These are phyloP conservation scores for Psilocybe subaeruginosa DNA, from an alignment of 768 basidiomycete species.

Conservation along the genomic window DNA sequence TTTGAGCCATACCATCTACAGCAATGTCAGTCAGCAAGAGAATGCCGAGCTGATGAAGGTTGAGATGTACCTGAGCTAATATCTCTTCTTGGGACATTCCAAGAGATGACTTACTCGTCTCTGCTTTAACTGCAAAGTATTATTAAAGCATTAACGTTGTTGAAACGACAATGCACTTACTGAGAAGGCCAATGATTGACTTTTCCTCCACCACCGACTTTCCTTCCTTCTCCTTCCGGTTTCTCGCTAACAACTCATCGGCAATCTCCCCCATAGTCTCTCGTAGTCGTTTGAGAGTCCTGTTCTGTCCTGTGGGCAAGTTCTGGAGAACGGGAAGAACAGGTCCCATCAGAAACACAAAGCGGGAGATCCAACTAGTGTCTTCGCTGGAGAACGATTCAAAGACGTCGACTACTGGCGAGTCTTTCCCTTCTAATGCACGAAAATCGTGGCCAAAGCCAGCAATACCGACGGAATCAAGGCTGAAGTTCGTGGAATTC, in stretches of 20 bases:
- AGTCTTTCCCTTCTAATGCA: constrained; percentile 48
- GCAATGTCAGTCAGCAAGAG: neutral
- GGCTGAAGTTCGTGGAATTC: constrained; percentile 28
- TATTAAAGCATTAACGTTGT: neutral
- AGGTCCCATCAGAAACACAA: constrained; percentile 38
- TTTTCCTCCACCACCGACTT: constrained; percentile 33
- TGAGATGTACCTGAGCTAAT: constrained; percentile 34
- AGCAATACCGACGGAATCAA: constrained; percentile 61
- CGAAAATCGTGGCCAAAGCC: constrained; percentile 64
- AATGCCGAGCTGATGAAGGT: neutral
- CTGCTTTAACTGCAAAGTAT: constrained; percentile 34
- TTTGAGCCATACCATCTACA: constrained; percentile 18
- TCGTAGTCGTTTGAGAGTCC: constrained; percentile 32
- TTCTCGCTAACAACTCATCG: constrained; percentile 38
- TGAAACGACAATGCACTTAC: constrained; percentile 20
- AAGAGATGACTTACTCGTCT: constrained; percentile 30
- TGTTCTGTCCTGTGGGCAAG: constrained; percentile 39
- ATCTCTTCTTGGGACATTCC: constrained; percentile 41
- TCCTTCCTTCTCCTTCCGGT: constrained; percentile 33
- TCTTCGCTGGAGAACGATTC: constrained; percentile 34
- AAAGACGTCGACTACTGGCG: constrained; percentile 43
- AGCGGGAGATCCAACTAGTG: constrained; percentile 27
- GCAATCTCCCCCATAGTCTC: constrained; percentile 46
- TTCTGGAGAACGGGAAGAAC: constrained; percentile 36
- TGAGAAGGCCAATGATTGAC: constrained; percentile 41